Conservation (phyloP, 2,329 filamentous ascomycete species). For the Aspergillus ochraceus region DNA sequence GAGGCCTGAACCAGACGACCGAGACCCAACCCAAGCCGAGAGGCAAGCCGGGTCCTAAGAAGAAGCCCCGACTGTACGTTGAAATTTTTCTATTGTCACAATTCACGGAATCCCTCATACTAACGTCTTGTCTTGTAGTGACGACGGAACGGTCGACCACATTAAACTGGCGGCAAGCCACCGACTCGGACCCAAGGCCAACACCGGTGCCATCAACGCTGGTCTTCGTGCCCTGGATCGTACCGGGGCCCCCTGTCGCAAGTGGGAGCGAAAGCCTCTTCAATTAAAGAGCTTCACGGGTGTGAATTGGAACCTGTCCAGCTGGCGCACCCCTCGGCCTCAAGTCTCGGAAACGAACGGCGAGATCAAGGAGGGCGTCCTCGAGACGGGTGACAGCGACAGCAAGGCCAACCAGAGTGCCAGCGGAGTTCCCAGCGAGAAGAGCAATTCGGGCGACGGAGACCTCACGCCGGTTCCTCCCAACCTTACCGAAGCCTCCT, state of each 20-base stretch:
- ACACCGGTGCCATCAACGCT: conserved; percentile 96
- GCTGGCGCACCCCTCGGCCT: conserved; percentile 67
- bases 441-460: conserved; percentile 56
- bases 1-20: conserved; percentile 51
- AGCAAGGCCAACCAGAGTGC: conserved; percentile 56
- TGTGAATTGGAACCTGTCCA: conserved; percentile 74
- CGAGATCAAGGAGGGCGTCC: conserved; percentile 56
- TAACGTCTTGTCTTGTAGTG: conserved; percentile 34
- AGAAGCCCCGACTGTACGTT: conserved; percentile 90
- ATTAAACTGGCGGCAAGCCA: conserved; percentile 51
- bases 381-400: conserved; percentile 57
- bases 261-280: conserved; percentile 83
- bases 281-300: conserved; percentile 91
- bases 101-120: neutral
- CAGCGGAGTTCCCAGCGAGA: conserved; percentile 61
- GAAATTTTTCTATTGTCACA: neutral
- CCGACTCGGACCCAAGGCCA: conserved; percentile 94
- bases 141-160: conserved; percentile 51
- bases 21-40: conserved; percentile 69
- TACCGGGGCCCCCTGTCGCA: conserved; percentile 86
- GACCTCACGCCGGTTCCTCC: conserved; percentile 47
- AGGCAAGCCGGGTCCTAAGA: conserved; percentile 92
- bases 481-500: conserved; percentile 54
- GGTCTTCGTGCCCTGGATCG: conserved; percentile 91
- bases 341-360: conserved; percentile 57